A percentile compares a stretch with the other conserved stretches of the same genome.
Conservation (phyloP, 2,329 filamentous ascomycete species). For the Calonectria naviculata region DNA sequence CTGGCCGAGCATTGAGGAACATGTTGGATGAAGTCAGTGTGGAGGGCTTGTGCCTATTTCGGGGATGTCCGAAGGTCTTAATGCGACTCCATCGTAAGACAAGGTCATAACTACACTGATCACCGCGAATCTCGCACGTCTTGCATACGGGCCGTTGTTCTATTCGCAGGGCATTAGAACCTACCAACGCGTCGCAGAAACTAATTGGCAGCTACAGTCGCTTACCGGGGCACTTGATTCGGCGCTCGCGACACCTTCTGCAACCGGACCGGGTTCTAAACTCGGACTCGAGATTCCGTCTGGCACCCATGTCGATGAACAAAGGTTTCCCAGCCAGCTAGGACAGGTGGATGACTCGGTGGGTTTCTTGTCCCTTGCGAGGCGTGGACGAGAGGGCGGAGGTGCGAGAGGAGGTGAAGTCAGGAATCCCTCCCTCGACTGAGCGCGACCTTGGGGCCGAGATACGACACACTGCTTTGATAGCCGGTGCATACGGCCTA, state of each 20-base stretch:
- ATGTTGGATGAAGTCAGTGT: not conserved
- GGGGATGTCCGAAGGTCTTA: not conserved
- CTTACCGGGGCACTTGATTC: constrained; percentile 3
- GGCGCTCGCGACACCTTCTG: not conserved
- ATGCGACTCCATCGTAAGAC: constrained; percentile 34
- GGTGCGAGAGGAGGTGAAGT: not conserved
- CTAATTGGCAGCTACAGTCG: not conserved
- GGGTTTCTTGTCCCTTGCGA: not conserved
- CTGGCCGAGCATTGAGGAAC: not conserved
- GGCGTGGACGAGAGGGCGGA: not conserved
- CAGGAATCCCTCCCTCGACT: not conserved
- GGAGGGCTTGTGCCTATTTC: not conserved
- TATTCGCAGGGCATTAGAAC: not conserved
- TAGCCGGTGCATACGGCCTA: not conserved
- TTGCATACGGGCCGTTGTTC: constrained; percentile 35
- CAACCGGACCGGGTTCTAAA: not conserved
- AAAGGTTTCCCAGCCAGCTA: not conserved
- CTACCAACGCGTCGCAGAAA: not conserved
- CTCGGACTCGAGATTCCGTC: not conserved
- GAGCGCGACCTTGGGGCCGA: not conserved
- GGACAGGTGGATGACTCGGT: not conserved
- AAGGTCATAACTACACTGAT: constrained; percentile 36
- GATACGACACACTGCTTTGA: not conserved
- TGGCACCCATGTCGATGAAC: not conserved
- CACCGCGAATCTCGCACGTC: constrained; percentile 32